Evolutionary conservation across 495 filamentous ascomycete genomes (phyloP).

Genomic region (Daldinia bambusicola): DNA sequence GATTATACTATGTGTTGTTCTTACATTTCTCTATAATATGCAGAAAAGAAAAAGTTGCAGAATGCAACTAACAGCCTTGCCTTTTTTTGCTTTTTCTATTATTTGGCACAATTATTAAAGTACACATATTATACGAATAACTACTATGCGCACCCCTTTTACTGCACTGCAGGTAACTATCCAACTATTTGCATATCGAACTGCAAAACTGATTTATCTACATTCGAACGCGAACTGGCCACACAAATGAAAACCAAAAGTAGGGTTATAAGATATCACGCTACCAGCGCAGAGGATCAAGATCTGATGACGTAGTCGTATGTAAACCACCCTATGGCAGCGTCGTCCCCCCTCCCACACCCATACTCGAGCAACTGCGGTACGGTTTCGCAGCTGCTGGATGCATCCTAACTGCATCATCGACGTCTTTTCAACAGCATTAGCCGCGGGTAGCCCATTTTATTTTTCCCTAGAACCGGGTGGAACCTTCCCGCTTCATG

Average conservation of each 20-base stretch:
- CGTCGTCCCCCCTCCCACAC: conserved; percentile 22
- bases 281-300: conserved; percentile 32
- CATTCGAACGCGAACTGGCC: conserved; percentile 2
- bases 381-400: conserved; percentile 7
- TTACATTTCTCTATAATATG: too few relatives aligned
- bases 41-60: too few relatives aligned
- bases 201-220: conserved; percentile 10
- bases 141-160: not conserved
- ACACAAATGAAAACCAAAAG: not conserved
- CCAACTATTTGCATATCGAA: conserved; percentile 28
- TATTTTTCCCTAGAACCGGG: conserved; percentile 11
- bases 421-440: conserved; percentile 13
- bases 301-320: conserved; percentile 39
- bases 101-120: too few relatives aligned
- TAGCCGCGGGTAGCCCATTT: conserved; percentile 21
- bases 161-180: not conserved
- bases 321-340: conserved; percentile 21
- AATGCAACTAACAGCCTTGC: too few relatives aligned
- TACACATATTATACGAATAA: conserved; percentile 28
- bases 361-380: not conserved
- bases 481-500: conserved; percentile 16
- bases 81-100: too few relatives aligned
- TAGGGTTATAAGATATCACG: conserved; percentile 40
- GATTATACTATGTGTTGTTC: too few relatives aligned
- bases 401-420: conserved; percentile 18